Percentiles rank a stretch among this genome's conserved stretches.
Evolutionary conservation across 306 rosid species (phyloP).

Genomic region (Medicago truncatula): MtrunA17r5.0-ANR NC_053043.1:15952501-15953000

Average conservation of each 20-base stretch:
- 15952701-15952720: constrained; percentile 89
- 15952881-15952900: constrained; percentile 56
- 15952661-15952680: constrained; percentile 73
- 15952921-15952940: constrained; percentile 66
- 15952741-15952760: constrained; percentile 88
- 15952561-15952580: constrained; percentile 81
- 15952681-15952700: constrained; percentile 85
- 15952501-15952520: constrained; percentile 68
- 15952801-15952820: constrained; percentile 96
- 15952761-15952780: constrained; percentile 77
- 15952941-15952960: constrained; percentile 84
- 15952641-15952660: constrained; percentile 88
- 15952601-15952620: constrained; percentile 74
- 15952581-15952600: constrained; percentile 78
- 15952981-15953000: constrained; percentile 73
- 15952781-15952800: constrained; percentile 64
- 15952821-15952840: constrained; percentile 78
- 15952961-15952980: constrained; percentile 82
- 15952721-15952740: constrained; percentile 87
- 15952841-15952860: constrained; percentile 85
- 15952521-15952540: constrained; percentile 85
- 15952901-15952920: constrained; percentile 75
- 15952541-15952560: constrained; percentile 88
- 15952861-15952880: constrained; percentile 84
- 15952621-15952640: constrained; percentile 78